Evolutionary conservation across 495 filamentous ascomycete genomes (phyloP), one percentile per base, ranked within the genome.

Genomic region (Collariella sp.): DNA sequence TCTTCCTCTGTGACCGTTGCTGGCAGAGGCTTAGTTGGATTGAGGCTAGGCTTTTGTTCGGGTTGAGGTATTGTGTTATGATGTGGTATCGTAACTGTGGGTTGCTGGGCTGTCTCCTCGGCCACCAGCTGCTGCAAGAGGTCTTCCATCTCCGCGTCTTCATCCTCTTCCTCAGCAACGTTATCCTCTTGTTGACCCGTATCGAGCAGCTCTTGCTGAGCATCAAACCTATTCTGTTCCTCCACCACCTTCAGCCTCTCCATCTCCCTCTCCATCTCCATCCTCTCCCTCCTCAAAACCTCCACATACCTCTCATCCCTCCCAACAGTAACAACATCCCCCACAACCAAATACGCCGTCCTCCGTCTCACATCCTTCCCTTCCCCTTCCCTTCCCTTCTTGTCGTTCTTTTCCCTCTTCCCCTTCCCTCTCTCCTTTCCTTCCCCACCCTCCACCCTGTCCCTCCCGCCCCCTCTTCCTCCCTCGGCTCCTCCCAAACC

Each of bases 281-380:
- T 41, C 35, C 20, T 52, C 36, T 57, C 55, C 7, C 16, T 41
- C 35, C 55, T 46, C 15, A 65, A 16, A 5, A 63, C 22, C 16
- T 65, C 62, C 42, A 69, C 13, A 29, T 68, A 67, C 11, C 54
- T 44, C 38, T 66, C 67, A 53, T 72, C 65, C 69, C 69, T 70
- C 18, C 73, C 73, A 33, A 73, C 67, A 0, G 65, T 60, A 13
- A 59, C 62, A 40, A 75, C 52, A 52, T 71, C 70, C 35, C 70
- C 64, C 3, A 76, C 67, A 24, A 74, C 46, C 40, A 74, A 50
- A 45, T 65, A 73, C 31, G 67, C 62, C 64, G 67, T 31, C 26
- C 26, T 9, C 26, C 26, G 5, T 31, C 5, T 31, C 48, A 60
- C 29, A 60, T 34, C 48, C 22, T 41, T 20, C n/a, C 48, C 31